Percentiles rank a stretch among this genome's conserved stretches.
These are phyloP conservation scores for Pulveroboletus sp. DNA, from an alignment of 768 basidiomycete species.

Conservation along the genomic window DNA sequence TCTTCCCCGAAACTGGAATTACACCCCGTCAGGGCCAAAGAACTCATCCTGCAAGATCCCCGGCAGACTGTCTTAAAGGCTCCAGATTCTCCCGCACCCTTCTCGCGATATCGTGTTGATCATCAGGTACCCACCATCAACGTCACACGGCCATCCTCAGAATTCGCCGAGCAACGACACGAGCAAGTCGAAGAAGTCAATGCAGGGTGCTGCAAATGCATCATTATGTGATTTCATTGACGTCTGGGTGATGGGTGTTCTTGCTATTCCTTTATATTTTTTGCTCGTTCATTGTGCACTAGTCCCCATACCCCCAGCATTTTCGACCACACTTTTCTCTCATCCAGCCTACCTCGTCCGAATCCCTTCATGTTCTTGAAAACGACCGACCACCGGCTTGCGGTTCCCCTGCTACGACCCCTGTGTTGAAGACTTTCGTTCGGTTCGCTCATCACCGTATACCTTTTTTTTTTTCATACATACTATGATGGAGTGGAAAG, in stretches of 20 bases:
- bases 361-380: constrained; percentile 9
- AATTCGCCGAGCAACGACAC: constrained; percentile 25
- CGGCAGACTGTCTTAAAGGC: constrained; percentile 21
- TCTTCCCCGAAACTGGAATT: constrained; percentile 10
- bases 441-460: constrained; percentile 19
- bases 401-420: constrained; percentile 1
- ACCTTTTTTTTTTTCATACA: constrained; percentile 13
- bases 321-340: not conserved
- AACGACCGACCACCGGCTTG: constrained; percentile 11
- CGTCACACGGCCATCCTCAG: constrained; percentile 28
- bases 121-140: constrained; percentile 30
- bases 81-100: constrained; percentile 56
- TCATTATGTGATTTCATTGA: constrained; percentile 64
- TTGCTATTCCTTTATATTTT: constrained; percentile 16
- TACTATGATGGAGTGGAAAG: constrained; percentile 22
- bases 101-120: constrained; percentile 47
- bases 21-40: constrained; percentile 26
- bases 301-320: constrained; percentile 7
- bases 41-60: constrained; percentile 25
- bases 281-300: constrained; percentile 24
- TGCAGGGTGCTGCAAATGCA: constrained; percentile 71
- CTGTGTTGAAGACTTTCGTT: constrained; percentile 14
- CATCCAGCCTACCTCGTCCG: constrained; percentile 1
- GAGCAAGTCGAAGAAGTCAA: constrained; percentile 43
- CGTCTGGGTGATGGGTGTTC: constrained; percentile 19